Percentiles rank a stretch among this genome's conserved stretches.
Evolutionary conservation across 2,329 filamentous ascomycete genomes (phyloP).

Genomic region (Aspergillus aculeatus): DNA sequence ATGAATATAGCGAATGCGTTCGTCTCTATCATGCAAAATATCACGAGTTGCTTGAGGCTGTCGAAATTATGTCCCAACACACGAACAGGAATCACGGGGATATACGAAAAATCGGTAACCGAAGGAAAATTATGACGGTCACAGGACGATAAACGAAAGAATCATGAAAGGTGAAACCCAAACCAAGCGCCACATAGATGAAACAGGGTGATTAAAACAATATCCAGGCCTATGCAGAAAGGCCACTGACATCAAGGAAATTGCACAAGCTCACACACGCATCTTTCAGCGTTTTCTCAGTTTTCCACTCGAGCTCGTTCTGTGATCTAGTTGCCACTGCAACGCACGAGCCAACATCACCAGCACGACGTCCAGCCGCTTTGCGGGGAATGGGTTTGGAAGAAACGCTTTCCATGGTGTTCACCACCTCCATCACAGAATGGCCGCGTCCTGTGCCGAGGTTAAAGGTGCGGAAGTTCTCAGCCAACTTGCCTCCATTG

Average conservation of each 20-base stretch:
- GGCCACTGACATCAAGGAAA: slow-evolving; percentile 35
- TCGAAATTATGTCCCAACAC: background rate
- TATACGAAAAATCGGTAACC: background rate
- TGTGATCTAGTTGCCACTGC: slow-evolving; percentile 40
- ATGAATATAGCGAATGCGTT: background rate
- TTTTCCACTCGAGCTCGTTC: slow-evolving; percentile 55
- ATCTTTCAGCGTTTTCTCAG: slow-evolving; percentile 38
- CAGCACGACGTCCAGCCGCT: slow-evolving; percentile 34
- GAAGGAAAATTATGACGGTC: background rate
- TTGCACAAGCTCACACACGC: slow-evolving; percentile 41
- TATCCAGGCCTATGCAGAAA: slow-evolving; percentile 22
- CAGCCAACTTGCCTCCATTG: slow-evolving; percentile 31
- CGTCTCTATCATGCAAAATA: slow-evolving; percentile 6
- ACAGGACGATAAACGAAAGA: background rate
- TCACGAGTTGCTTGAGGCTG: background rate
- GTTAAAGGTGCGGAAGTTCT: slow-evolving; percentile 46
- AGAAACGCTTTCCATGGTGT: slow-evolving; percentile 40
- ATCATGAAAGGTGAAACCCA: background rate
- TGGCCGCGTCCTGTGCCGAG: slow-evolving; percentile 40
- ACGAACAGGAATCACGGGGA: background rate
- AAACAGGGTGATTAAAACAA: slow-evolving; percentile 6
- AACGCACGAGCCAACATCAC: slow-evolving; percentile 42
- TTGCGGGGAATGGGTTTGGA: slow-evolving; percentile 34
- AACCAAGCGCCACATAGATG: slow-evolving; percentile 5
- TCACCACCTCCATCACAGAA: slow-evolving; percentile 40